These are phyloP conservation scores for Gelatoporia subvermispora DNA, from an alignment of 768 basidiomycete genomes.

Conservation along the genomic window DNA sequence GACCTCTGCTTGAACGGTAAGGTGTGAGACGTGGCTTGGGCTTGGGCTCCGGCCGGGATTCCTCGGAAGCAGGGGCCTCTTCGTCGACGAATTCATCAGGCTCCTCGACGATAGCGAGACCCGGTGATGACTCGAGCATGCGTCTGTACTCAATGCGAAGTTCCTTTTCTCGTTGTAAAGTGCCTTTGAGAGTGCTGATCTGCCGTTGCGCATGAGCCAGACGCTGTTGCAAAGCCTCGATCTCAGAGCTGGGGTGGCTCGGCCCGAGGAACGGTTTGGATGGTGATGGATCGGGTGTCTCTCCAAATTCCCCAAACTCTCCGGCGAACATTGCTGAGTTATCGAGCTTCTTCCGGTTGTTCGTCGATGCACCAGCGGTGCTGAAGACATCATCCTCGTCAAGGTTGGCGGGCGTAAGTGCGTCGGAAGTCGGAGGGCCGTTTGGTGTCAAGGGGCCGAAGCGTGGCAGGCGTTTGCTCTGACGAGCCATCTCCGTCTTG, in stretches of 20 bases:
- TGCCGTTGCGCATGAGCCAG: slow-evolving; percentile 86
- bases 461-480: slow-evolving; percentile 54
- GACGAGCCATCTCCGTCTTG: slow-evolving; percentile 67
- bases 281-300: slow-evolving; percentile 59
- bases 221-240: slow-evolving; percentile 75
- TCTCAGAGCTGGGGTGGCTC: slow-evolving; percentile 74
- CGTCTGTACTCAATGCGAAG: slow-evolving; percentile 63
- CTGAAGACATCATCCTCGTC: slow-evolving; percentile 66
- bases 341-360: slow-evolving; percentile 53
- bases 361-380: slow-evolving; percentile 54
- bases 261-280: slow-evolving; percentile 60
- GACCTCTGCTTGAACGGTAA: slow-evolving; percentile 48
- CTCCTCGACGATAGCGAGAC: slow-evolving; percentile 38
- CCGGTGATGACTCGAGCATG: slow-evolving; percentile 41
- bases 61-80: slow-evolving; percentile 11
- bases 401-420: slow-evolving; percentile 51
- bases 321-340: slow-evolving; percentile 42
- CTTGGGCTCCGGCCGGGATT: slow-evolving; percentile 12
- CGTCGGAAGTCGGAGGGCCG: slow-evolving; percentile 26
- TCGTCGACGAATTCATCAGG: slow-evolving; percentile 39
- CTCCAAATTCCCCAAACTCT: slow-evolving; percentile 35
- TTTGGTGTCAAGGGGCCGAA: slow-evolving; percentile 75
- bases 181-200: slow-evolving; percentile 75
- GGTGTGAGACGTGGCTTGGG: slow-evolving; percentile 45
- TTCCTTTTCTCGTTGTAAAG: slow-evolving; percentile 80